Base-by-base conservation (phyloP, 148 eudicot genomes). In the Camellia granthamiana region DNA sequence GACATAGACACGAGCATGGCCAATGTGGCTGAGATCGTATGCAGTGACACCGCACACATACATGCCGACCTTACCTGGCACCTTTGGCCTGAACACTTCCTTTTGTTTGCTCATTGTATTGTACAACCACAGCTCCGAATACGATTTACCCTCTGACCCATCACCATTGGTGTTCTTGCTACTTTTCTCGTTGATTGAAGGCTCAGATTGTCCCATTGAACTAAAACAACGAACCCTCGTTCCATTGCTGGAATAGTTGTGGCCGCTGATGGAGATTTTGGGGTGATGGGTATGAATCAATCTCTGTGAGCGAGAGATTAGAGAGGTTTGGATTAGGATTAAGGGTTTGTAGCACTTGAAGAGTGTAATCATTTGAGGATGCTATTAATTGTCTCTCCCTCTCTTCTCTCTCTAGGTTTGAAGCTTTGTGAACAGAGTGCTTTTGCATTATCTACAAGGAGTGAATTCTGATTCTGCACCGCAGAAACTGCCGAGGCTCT, bases 1-100 rank as follows among this genome's bases (percentile, higher is more conserved):
- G 65, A 94, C 95, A 77, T 94, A 94, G 72, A 91, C 97, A 52
- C 97, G 86, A 75, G 98, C 98, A 82, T 95, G 98, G 65, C 98
- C 98, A 84, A 95, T 92, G 87, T 95, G 98, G 78, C 98, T 95
- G 76, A 93, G 89, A 91, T 95, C 98, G 85, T 95, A 95, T 12
- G 97, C 97, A 42, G 98, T 95, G 58, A 95, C 92, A 13, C 98
- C 98, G 81, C 98, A 95, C 19, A 95, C 97, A 67, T 95, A 95
- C 97, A 95, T 95, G 9, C 98, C 98, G 4, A 95, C 97, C 84
- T 93, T 89, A 0, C 96, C 98, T 23, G 80, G 79, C 49, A 85
- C 83, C 75, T 88, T 93, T 5, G 92, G 90, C 86, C 79, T 88
- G 78, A 95, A 95, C 79, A 89, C 14, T 67, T 95, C 97, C 83